Conservation (phyloP, 768 basidiomycete genomes). For the Termitomyces heimii region DNA sequence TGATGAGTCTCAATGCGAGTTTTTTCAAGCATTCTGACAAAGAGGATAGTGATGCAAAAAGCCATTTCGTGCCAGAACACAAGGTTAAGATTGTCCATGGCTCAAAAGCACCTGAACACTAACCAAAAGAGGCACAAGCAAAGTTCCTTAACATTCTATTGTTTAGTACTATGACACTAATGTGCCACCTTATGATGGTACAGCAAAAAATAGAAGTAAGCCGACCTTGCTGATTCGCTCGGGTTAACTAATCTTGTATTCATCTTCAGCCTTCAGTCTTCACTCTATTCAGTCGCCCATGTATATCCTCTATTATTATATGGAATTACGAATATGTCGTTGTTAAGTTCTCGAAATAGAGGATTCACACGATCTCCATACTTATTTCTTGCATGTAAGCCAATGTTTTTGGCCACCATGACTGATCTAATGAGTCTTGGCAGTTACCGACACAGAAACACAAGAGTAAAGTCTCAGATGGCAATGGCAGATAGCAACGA, state of each 20-base stretch:
- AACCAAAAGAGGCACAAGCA: neutral
- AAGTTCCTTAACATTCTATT: neutral
- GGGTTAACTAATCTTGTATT: neutral
- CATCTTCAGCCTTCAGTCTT: too few species aligned
- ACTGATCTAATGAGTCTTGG: too few species aligned
- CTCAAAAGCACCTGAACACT: neutral
- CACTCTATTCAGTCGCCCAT: too few species aligned
- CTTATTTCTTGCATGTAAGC: too few species aligned
- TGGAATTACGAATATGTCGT: too few species aligned
- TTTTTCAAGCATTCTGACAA: slow-evolving; percentile 21
- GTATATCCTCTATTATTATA: too few species aligned
- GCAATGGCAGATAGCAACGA: too few species aligned
- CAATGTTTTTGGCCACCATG: too few species aligned
- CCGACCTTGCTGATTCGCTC: neutral
- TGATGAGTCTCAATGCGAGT: slow-evolving; percentile 31
- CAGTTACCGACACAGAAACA: too few species aligned
- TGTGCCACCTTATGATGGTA: neutral
- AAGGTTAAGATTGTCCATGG: neutral
- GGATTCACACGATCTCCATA: too few species aligned
- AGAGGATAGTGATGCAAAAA: neutral
- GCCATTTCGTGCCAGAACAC: neutral
- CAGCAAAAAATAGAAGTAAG: neutral
- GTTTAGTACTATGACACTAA: neutral
- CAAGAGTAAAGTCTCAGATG: too few species aligned
- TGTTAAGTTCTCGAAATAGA: too few species aligned